Base-by-base conservation (phyloP, 2,329 filamentous ascomycete species). In the Diaporthe nobilis region DNA sequence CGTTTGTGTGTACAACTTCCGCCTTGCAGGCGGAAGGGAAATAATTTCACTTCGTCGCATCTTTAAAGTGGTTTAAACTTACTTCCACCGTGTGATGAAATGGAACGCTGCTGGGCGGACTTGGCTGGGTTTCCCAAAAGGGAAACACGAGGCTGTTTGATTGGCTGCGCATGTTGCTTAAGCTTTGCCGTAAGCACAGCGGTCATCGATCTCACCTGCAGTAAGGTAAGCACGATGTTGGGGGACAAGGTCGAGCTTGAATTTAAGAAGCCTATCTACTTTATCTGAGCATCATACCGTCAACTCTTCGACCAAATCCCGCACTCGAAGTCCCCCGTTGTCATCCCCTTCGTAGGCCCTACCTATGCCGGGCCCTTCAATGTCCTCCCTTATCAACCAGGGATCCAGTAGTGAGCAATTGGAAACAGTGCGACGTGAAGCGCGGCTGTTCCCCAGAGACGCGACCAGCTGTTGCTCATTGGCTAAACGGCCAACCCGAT, bases 401-500 rank as follows among this genome's bases (percentile, higher is more conserved):
- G 58, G 34, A 70, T 55, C 55, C 79, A 84, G 82, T 77, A 79
- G 80, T 79, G 83, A 82, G 83, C 82, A 70, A 80, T 84, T 83
- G 80, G 81, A 79, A 81, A 82, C 82, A 82, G 82, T 77, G 75
- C 80, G 79, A 82, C 79, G 78, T 80, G 82, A 81, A 81, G 79
- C 79, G 76, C 75, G 73, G 70, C 80, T 77, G 75, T 71, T 78
- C 78, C 81, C 76, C 82, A 81, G 85, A 87, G 86, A 86, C 87
- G 87, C 86, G 86, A 89, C 87, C 87, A 88, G 86, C 86, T 87
- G 85, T 85, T 70, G 82, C 83, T 84, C 84, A 80, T 79, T 78
- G 79, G 60, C 37, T 34, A 68, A 47, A 71, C n/a, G 44, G 42
- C 58, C 68, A 63, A 73, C 49, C 74, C 61, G 1, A 22, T 61